Conservation (phyloP, 495 filamentous ascomycete species). For the Podospora appendiculata region DNA sequence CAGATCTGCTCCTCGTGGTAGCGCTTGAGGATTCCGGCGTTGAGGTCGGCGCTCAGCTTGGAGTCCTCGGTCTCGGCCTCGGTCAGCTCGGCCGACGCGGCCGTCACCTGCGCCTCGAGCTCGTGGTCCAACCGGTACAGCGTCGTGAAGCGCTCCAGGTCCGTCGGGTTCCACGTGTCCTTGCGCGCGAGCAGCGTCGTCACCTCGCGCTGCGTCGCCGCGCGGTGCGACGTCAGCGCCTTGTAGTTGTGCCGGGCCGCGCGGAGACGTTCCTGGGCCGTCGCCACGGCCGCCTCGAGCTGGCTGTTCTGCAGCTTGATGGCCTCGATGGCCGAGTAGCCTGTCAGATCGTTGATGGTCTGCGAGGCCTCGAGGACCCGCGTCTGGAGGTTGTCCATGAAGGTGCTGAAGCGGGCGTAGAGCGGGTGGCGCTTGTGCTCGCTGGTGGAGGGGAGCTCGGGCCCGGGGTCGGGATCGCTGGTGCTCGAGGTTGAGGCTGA, state of each 20-base stretch:
- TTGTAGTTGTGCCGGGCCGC: conserved; percentile 69
- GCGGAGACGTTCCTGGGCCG: conserved; percentile 57
- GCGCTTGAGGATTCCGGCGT: conserved; percentile 70
- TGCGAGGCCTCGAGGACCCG: conserved; percentile 79
- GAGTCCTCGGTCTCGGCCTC: conserved; percentile 69
- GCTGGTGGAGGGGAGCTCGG: conserved; percentile 66
- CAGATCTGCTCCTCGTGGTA: conserved; percentile 99
- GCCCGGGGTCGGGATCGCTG: background rate
- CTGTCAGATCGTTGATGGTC: conserved; percentile 85
- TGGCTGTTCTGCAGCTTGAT: conserved; percentile 67
- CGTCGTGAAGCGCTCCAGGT: conserved; percentile 90
- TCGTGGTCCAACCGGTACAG: conserved; percentile 89
- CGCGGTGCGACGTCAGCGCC: conserved; percentile 66
- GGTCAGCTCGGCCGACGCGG: conserved; percentile 62
- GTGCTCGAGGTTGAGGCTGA: background rate
- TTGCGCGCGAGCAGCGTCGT: conserved; percentile 90
- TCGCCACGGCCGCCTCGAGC: conserved; percentile 59
- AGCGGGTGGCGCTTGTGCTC: conserved; percentile 65
- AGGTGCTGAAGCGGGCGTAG: conserved; percentile 61
- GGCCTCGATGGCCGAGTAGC: conserved; percentile 86
- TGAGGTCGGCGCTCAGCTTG: conserved; percentile 63
- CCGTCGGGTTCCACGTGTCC: conserved; percentile 76
- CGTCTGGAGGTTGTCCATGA: conserved; percentile 87
- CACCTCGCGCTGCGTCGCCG: conserved; percentile 87
- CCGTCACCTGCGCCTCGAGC: conserved; percentile 81